Evolutionary conservation across 176 grass and related monocot species (phyloP).

Genomic region (Areca catechu): DNA sequence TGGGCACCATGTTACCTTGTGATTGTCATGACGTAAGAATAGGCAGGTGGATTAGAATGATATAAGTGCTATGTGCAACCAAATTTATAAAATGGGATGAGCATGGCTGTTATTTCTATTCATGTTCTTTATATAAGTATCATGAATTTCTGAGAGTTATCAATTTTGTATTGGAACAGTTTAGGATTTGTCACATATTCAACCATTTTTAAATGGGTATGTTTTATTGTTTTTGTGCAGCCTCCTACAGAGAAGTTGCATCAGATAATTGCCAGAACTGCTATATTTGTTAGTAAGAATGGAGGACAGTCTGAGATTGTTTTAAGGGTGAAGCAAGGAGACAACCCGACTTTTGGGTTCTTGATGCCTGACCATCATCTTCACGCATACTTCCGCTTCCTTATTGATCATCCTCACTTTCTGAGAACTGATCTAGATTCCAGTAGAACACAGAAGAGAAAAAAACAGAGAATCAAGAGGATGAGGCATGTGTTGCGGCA

Average conservation of each 20-base stretch:
- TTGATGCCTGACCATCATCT: slow-evolving; percentile 92
- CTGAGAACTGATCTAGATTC: slow-evolving; percentile 30
- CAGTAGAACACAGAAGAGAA: slow-evolving; percentile 10
- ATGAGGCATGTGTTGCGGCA: slow-evolving; percentile 4
- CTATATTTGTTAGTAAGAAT: slow-evolving; percentile 72
- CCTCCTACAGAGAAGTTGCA: slow-evolving; percentile 77
- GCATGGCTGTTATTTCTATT: slow-evolving; percentile 5
- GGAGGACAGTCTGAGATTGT: slow-evolving; percentile 96
- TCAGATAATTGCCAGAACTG: slow-evolving; percentile 92
- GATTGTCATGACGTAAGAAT: slow-evolving; percentile 89
- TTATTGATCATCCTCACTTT: slow-evolving; percentile 69
- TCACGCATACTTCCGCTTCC: slow-evolving; percentile 70
- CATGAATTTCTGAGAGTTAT: neutral
- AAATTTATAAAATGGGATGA: slow-evolving; percentile 7
- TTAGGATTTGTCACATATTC: too few species aligned
- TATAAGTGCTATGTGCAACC: slow-evolving; percentile 43
- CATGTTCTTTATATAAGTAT: slow-evolving; percentile 16
- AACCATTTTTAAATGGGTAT: slow-evolving; percentile 24
- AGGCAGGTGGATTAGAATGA: slow-evolving; percentile 93
- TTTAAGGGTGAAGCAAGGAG: slow-evolving; percentile 83
- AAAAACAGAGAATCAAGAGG: slow-evolving; percentile 18
- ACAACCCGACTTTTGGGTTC: slow-evolving; percentile 95
- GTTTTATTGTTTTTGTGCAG: slow-evolving; percentile 26
- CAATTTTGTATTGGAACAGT: too few species aligned
- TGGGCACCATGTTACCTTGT: slow-evolving; percentile 58